These are phyloP conservation scores for Fragilariopsis cylindrus DNA, from an alignment of 108 stramenopile species.

Conservation along the genomic window DNA sequence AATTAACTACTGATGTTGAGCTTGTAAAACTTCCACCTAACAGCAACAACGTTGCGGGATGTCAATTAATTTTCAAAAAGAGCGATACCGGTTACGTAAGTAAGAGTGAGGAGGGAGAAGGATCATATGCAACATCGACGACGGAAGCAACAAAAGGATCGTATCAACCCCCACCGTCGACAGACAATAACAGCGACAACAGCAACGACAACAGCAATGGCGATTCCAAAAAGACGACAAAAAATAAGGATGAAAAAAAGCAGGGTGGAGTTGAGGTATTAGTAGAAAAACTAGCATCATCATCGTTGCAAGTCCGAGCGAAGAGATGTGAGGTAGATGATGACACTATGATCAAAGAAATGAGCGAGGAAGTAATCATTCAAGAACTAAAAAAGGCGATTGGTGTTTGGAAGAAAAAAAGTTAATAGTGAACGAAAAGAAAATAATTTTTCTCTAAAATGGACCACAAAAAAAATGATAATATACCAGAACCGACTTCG, in stretches of 20 bases:
- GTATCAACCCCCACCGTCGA: too few species aligned
- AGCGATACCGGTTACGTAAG: slow-evolving; percentile 68
- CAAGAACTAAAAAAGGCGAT: slow-evolving; percentile 35
- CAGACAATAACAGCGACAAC: not conserved
- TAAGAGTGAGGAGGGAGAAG: slow-evolving; percentile 41
- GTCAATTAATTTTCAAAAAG: slow-evolving; percentile 49
- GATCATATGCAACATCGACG: too few species aligned
- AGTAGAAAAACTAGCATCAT: slow-evolving; percentile 15
- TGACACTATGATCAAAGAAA: slow-evolving; percentile 54
- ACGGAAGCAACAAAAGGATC: too few species aligned
- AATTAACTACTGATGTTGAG: slow-evolving; percentile 43
- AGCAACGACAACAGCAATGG: slow-evolving; percentile 15
- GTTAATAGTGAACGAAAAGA: not conserved
- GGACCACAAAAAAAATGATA: too few species aligned
- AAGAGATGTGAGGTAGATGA: slow-evolving; percentile 48
- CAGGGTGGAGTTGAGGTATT: slow-evolving; percentile 47
- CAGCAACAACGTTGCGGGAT: slow-evolving; percentile 16
- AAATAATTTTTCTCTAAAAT: not conserved
- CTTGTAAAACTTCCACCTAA: slow-evolving; percentile 19
- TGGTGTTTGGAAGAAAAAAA: slow-evolving; percentile 34
- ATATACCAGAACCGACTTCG: too few species aligned
- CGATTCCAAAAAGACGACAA: slow-evolving; percentile 16
- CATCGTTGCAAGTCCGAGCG: slow-evolving; percentile 27
- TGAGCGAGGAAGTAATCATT: slow-evolving; percentile 51
- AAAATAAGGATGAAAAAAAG: slow-evolving; percentile 24